Conservation (phyloP, 768 basidiomycete species). For the Paxillus ammoniavirescens region DNA sequence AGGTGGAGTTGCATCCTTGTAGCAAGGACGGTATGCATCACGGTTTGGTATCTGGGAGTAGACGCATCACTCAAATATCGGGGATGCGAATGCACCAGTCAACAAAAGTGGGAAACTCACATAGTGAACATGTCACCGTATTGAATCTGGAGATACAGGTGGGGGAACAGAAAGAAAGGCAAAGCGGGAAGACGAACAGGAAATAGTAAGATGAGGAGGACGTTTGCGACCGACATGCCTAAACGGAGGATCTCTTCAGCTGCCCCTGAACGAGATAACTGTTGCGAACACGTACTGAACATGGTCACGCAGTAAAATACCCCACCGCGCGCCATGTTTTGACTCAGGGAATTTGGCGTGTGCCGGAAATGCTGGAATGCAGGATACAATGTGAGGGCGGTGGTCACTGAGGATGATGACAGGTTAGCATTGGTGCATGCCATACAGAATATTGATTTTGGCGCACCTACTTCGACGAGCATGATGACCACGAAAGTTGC, state of each 20-base stretch:
- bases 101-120: neutral
- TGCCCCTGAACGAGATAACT: neutral
- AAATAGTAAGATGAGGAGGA: no score
- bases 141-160: no score
- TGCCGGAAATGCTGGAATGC: neutral
- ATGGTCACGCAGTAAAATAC: neutral
- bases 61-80: no score
- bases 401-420: no score
- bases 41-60: neutral
- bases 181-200: no score
- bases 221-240: neutral
- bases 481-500: no score
- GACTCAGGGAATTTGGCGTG: neutral
- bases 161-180: no score
- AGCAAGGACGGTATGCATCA: constrained; percentile 2
- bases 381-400: no score
- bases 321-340: neutral
- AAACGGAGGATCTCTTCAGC: neutral
- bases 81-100: neutral
- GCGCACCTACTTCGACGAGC: no score
- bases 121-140: neutral
- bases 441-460: no score
- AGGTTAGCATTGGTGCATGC: no score
- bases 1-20: constrained; percentile 2
- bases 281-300: no score